Conservation (phyloP, 2,329 filamentous ascomycete species). For the Fonsecaea nubica region DNA sequence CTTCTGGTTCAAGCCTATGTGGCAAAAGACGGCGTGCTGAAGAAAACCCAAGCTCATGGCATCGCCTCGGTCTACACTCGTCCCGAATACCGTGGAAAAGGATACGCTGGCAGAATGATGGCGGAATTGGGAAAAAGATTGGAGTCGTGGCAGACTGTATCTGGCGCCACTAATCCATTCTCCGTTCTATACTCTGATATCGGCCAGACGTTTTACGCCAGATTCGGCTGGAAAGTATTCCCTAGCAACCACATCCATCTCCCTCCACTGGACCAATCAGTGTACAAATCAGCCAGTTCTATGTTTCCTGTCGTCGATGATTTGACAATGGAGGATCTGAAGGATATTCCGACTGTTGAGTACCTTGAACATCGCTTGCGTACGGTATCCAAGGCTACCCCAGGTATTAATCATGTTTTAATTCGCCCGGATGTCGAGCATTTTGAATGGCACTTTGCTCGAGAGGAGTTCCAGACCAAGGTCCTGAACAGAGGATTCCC, state of each 20-base stretch:
- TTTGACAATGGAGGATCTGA: constrained; percentile 47
- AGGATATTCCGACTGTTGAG: constrained; percentile 65
- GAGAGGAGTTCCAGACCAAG: constrained; percentile 78
- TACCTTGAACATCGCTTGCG: constrained; percentile 64
- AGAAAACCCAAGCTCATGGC: constrained; percentile 69
- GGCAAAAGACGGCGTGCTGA: constrained; percentile 51
- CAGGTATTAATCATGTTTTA: constrained; percentile 64
- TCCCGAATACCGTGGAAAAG: constrained; percentile 69
- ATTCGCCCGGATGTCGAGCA: constrained; percentile 71
- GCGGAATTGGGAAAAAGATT: constrained; percentile 65
- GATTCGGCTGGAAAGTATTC: constrained; percentile 77
- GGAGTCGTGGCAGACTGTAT: constrained; percentile 58
- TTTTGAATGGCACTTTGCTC: constrained; percentile 77
- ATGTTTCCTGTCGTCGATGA: constrained; percentile 44
- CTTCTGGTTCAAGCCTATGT: constrained; percentile 55
- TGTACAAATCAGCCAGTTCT: constrained; percentile 36
- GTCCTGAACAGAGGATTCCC: constrained; percentile 62
- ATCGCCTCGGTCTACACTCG: constrained; percentile 81
- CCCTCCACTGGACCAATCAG: constrained; percentile 46
- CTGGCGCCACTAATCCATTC: constrained; percentile 61
- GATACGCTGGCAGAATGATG: constrained; percentile 81
- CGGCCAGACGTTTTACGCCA: constrained; percentile 80
- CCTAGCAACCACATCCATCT: constrained; percentile 75
- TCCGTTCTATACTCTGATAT: constrained; percentile 88
- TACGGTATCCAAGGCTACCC: constrained; percentile 49